Percentiles rank a stretch among this genome's conserved stretches.
Conservation (phyloP, 1,284 basidiomycete genomes). For the Papiliotrema nemorosa region DNA sequence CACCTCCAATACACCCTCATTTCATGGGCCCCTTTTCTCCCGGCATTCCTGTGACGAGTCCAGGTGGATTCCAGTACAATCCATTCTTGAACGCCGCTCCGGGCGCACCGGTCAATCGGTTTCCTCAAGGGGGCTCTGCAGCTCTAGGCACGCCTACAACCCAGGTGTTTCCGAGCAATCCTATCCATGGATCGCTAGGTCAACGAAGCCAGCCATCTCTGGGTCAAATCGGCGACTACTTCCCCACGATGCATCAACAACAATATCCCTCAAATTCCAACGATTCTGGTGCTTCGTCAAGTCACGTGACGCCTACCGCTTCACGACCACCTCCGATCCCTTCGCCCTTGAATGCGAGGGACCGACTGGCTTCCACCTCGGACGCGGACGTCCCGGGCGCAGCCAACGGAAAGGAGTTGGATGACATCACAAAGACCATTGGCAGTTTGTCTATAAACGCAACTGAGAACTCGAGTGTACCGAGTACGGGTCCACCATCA, state of each 20-base stretch:
- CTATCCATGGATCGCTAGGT: slow-evolving; percentile 13
- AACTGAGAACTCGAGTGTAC: background rate
- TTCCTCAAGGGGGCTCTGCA: slow-evolving; percentile 29
- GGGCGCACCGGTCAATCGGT: slow-evolving; percentile 45
- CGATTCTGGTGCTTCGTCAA: background rate
- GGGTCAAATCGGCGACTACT: slow-evolving; percentile 28
- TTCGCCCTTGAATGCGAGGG: slow-evolving; percentile 23
- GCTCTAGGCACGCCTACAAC: slow-evolving; percentile 44
- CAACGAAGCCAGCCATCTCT: background rate
- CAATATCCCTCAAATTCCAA: background rate
- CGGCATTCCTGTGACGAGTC: slow-evolving; percentile 43
- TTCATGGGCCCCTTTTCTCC: slow-evolving; percentile 49
- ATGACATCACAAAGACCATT: background rate
- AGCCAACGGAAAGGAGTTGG: background rate
- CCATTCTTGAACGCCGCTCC: slow-evolving; percentile 50
- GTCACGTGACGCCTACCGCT: background rate
- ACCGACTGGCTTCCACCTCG: slow-evolving; percentile 24
- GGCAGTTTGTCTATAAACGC: background rate
- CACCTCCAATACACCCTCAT: slow-evolving; percentile 43
- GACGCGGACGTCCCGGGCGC: background rate
- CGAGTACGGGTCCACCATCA: background rate
- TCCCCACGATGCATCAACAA: slow-evolving; percentile 17
- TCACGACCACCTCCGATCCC: background rate
- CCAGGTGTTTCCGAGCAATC: slow-evolving; percentile 34
- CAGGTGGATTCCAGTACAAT: slow-evolving; percentile 35